phyloP scores from a whole-genome alignment of 495 filamentous ascomycete species.

The Eremomyces bilateralis region DNA sequence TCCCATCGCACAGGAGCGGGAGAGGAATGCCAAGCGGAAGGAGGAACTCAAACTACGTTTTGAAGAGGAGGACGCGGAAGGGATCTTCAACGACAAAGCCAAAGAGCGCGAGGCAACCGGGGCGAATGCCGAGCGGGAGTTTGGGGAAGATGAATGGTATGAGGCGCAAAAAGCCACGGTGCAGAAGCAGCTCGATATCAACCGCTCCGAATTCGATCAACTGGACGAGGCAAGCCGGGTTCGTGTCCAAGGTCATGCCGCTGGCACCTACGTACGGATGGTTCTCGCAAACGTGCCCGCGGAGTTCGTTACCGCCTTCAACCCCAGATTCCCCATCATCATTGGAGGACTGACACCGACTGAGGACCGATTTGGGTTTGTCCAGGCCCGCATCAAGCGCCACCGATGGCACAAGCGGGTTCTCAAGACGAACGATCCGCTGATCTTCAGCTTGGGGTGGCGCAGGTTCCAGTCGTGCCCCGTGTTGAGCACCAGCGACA shows the following conservation, averaged over 20 bases:
- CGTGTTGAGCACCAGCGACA: slow-evolving; percentile 86
- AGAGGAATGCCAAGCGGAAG: slow-evolving; percentile 74
- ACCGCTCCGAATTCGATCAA: slow-evolving; percentile 70
- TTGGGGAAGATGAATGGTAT: slow-evolving; percentile 97
- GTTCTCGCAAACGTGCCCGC: slow-evolving; percentile 72
- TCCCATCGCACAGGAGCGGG: slow-evolving; percentile 61
- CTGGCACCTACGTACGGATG: slow-evolving; percentile 85
- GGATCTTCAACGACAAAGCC: slow-evolving; percentile 68
- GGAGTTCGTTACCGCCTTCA: slow-evolving; percentile 80
- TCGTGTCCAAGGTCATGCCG: slow-evolving; percentile 69
- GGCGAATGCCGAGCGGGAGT: slow-evolving; percentile 36
- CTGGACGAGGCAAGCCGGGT: slow-evolving; percentile 62
- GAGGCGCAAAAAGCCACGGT: slow-evolving; percentile 85
- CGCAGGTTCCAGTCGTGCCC: slow-evolving; percentile 81
- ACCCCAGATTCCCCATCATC: slow-evolving; percentile 64
- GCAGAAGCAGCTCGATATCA: slow-evolving; percentile 87
- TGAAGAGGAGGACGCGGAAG: slow-evolving; percentile 91
- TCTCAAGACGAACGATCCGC: slow-evolving; percentile 86
- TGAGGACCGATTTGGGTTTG: slow-evolving; percentile 85
- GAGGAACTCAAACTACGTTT: slow-evolving; percentile 88
- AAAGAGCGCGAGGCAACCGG: slow-evolving; percentile 36
- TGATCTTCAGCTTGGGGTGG: slow-evolving; percentile 97
- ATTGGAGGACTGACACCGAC: slow-evolving; percentile 76
- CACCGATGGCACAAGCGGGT: slow-evolving; percentile 99
- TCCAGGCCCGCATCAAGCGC: slow-evolving; percentile 87